Conservation (phyloP, 2,329 filamentous ascomycete species). For the Dothideomycetidae sp. region DNA sequence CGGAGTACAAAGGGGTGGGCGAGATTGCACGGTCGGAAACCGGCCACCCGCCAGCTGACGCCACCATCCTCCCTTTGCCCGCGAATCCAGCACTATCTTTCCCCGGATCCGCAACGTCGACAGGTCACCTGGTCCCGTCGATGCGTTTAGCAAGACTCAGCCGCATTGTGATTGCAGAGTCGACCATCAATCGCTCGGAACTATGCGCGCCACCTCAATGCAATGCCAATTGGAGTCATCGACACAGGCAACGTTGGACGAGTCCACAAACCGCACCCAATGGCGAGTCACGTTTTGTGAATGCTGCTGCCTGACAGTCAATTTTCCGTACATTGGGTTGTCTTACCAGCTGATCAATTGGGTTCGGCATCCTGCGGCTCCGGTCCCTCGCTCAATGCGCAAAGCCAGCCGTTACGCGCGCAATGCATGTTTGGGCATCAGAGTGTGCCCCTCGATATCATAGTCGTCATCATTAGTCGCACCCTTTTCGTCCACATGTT, state of each 20-base stretch:
- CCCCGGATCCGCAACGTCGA: not conserved
- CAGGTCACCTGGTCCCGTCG: not conserved
- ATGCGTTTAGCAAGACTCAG: not conserved
- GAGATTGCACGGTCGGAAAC: not conserved
- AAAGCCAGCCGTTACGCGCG: too few species aligned
- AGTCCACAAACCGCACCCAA: too few species aligned
- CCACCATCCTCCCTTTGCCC: not conserved
- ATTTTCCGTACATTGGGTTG: not conserved
- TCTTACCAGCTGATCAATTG: not conserved
- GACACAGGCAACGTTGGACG: too few species aligned
- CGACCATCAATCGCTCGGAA: too few species aligned
- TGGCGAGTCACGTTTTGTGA: too few species aligned
- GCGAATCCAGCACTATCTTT: too few species aligned
- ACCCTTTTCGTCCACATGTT: too few species aligned
- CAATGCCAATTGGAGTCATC: slow-evolving; percentile 11
- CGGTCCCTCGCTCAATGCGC: too few species aligned
- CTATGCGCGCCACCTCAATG: too few species aligned
- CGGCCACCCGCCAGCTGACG: not conserved
- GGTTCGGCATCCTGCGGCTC: not conserved
- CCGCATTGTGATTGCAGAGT: not conserved
- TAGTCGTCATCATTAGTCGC: too few species aligned
- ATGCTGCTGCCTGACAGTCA: not conserved
- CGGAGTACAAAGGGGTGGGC: not conserved
- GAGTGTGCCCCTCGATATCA: too few species aligned
- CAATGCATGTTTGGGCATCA: too few species aligned